Evolutionary conservation across 768 basidiomycete species (phyloP), one percentile per base, ranked within the genome.

Genomic region (Mycena epipterygia): DNA sequence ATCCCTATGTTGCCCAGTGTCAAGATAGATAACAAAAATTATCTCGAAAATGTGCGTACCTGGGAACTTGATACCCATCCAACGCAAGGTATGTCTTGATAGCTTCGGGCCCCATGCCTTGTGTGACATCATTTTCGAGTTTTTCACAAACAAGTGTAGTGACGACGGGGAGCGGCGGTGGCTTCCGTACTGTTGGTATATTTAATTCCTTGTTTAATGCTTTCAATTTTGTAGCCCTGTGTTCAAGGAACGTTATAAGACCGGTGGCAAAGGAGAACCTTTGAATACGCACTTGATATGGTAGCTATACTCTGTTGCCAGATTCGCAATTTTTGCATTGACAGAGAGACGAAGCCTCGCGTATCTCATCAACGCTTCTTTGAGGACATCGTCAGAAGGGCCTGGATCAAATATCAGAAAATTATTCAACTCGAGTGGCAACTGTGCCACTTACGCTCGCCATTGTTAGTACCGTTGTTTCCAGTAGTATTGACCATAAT

Each of bases 401-500:
- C 48, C 61, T 63, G n/a, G 8, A 44, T 8, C 23, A 25, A 19
- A 25, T 35, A 11, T 25, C 2, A n/a, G 25, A 6, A 25, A 21
- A 33, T 29, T 9, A 29, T 49, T 8, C 16, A 7, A 32, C 12
- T 12, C 12, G 6, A 12, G 37, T 29, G 35, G 61, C 42, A 52
- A 37, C n/a, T n/a, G n/a, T 37, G 49, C n/a, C 49, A 63, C 61
- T 63, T 33, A 52, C 61, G 49, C 25, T 49, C 49, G 5, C 61
- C 61, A 23, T 63, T 63, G 3, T 63, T 3, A 5, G 46, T 19
- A 13, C 61, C 61, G 25, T 63, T 63, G 3, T 37, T 63, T 9
- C 61, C 61, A 9, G 33, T n/a, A 5, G n/a, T 14, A 21, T 63
- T 63, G 32, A 63, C 61, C 61, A 63, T 63, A n/a, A n/a, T n/a